Evolutionary conservation across 306 rosid genomes (phyloP).

Genomic region (Bauhinia variegata): DNA sequence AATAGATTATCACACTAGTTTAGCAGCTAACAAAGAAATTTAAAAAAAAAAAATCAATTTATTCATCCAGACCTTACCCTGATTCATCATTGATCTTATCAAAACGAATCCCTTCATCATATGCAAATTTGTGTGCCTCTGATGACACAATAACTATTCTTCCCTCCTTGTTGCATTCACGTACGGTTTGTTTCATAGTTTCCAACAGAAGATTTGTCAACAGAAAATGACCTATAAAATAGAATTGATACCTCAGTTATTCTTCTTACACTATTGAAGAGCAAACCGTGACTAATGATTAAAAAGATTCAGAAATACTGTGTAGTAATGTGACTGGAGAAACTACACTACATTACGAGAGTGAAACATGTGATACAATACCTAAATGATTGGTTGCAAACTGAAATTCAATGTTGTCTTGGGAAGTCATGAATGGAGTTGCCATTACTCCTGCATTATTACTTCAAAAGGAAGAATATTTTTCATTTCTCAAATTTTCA

Average conservation of each 20-base stretch:
- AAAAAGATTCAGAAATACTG: constrained; percentile 5
- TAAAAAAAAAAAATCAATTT: constrained; percentile 12
- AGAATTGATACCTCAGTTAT: neutral
- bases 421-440: constrained; percentile 67
- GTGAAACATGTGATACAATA: constrained; percentile 28
- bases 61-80: constrained; percentile 52
- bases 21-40: constrained; percentile 7
- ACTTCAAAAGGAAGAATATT: constrained; percentile 48
- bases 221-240: constrained; percentile 78
- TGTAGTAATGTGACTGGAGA: neutral
- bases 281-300: neutral
- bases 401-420: constrained; percentile 75
- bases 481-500: constrained; percentile 10
- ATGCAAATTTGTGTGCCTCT: constrained; percentile 58
- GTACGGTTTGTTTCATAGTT: constrained; percentile 71
- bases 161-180: constrained; percentile 68
- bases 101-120: constrained; percentile 62
- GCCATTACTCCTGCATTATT: constrained; percentile 91
- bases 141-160: constrained; percentile 75
- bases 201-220: constrained; percentile 78
- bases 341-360: constrained; percentile 3
- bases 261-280: neutral
- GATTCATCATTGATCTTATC: constrained; percentile 73
- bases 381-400: constrained; percentile 89
- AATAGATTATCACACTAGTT: neutral